Evolutionary conservation across 1,284 basidiomycete species (phyloP), one percentile per base, ranked within the genome.

Genomic region (Ceratobasidium sp.): DNA sequence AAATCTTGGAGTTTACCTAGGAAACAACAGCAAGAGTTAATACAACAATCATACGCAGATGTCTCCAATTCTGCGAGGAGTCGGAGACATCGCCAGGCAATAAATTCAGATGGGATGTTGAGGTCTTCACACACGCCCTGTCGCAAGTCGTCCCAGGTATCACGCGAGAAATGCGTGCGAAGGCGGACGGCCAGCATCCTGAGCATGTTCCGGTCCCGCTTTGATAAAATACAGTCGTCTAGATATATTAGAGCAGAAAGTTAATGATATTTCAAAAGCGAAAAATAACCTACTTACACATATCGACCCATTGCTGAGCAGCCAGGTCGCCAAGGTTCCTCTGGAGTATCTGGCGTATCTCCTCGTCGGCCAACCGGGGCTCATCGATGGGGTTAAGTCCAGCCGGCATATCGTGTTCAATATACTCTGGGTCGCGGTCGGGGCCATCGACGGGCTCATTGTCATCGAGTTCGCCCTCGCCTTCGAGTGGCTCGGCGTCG

Each of bases 1-100:
- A n/a, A 7, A 2, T 46, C 48, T 29, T 43, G 37, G 29, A 41
- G 22, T 0, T 76, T 74, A 5, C 74, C 71, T 16, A 61, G 51
- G 31, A 27, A 75, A 9, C 41, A 41, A 37, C 37, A 51, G 61
- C 74, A 75, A 4, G 48, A 58, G 59, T 75, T 73, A 24, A 74
- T n/a, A 48, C 74, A 75, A 43, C 71, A 74, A 37, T 75, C 71
- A 27, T 59, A 75, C 5, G 8, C 54, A 8, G 16, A 39, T 5
- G 8, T 19, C 34, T 27, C 31, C 13, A 61, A 37, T 3, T 27
- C 31, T 3, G 58, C 6, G 39, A 61, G 58, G 9, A 39, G 14
- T 4, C 34, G 58, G 39, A 61, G 58, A 19, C 58, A 29, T 7
- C 58, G 58, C 58, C 58, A 61, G 34, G 58, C 58, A 16, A 61